Base-by-base conservation (phyloP, 2,329 filamentous ascomycete species). In the Rhynchosporium graminicola region DNA sequence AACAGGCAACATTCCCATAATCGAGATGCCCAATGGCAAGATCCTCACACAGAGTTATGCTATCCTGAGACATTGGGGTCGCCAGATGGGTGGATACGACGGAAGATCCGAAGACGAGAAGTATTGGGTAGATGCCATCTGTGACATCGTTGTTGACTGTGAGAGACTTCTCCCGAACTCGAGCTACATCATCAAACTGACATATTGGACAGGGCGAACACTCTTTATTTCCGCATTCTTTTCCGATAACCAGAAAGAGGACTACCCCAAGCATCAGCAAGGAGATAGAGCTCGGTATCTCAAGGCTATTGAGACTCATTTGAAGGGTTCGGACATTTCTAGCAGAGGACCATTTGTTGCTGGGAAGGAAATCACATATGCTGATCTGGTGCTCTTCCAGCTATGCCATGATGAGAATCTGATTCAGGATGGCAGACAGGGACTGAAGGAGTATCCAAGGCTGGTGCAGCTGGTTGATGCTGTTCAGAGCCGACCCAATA, bases 301-400 rank as follows among this genome's bases (percentile, higher is more conserved):
- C 29, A 68, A 74, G 59, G 73, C 74, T 10, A 72, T 78, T 67
- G 76, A 77, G 45, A 75, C 76, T 52, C 71, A 71, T 56, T 59
- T 74, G 47, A 68, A 65, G 26, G 61, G 60, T 3, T 68, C 68
- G 29, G 67, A 73, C 26, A 63, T 79, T 70, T 69, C 74, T 65
- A 12, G 69, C 5, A 57, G 58, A 5, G 71, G 74, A 1, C 70
- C 73, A 7, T 74, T 69, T 57, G 60, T 75, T 12, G 64, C 68
- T 40, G 68, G 72, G 0, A 63, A 71, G 15, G 65, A 70, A 6
- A 64, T 75, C 40, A 73, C 71, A 3, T 74, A 72, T 61, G 72
- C 71, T 15, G 69, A 73, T 65, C n/a, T 73, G 52, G 69, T 67
- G 5, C 51, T 72, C 10, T 73, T 72, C 60, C 70, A 72, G 47